Base-by-base conservation (phyloP, 2,329 filamentous ascomycete genomes). In the Ceratocystiopsis brevicomis region DNA sequence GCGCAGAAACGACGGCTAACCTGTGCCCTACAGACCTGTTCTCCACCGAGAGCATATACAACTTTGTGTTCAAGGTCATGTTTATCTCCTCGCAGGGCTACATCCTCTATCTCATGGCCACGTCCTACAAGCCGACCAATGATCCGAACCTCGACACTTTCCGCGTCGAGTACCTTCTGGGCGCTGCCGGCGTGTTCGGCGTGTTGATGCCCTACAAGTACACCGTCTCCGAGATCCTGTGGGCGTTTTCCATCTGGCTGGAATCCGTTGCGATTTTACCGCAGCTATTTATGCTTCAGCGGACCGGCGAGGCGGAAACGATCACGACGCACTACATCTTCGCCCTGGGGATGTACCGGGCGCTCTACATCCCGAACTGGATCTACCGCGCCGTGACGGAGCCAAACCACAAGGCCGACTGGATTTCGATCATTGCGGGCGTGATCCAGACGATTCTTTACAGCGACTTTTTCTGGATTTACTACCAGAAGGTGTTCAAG, bases 401-500 rank as follows among this genome's bases (percentile, higher is more conserved):
- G 60, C 57, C 62, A 39, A 67, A 73, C 41, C 79, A 85, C 59
- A 81, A 71, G 60, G 59, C 80, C 53, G 87, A 96, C 58, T 82
- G 78, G 50, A 92, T 95, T 52, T 81, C 87, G 17, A 80, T 95
- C 42, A 57, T 90, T 49, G 90, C 92, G 4, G 90, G 90, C 13
- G 71, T 96, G 44, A 66, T 96, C 50, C 90, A 98, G 69, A 98
- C 90, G 0, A 65, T 98, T 40, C 69, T 98, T 46, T 98, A 98
- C 67, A 93, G 85, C 50, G 90, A 98, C 66, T 98, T 98, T 68
- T 98, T 98, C 73, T 98, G 87, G 71, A 88, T 98, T 56, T 98
- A 98, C 68, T 98, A 95, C 66, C 94, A 81, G 47, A 96, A 95
- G 77, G 80, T 88, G 40, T 66, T 87, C 63, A 84, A 87, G 67